Base-by-base conservation (phyloP, 768 basidiomycete genomes). In the Auricularia heimuer region DNA sequence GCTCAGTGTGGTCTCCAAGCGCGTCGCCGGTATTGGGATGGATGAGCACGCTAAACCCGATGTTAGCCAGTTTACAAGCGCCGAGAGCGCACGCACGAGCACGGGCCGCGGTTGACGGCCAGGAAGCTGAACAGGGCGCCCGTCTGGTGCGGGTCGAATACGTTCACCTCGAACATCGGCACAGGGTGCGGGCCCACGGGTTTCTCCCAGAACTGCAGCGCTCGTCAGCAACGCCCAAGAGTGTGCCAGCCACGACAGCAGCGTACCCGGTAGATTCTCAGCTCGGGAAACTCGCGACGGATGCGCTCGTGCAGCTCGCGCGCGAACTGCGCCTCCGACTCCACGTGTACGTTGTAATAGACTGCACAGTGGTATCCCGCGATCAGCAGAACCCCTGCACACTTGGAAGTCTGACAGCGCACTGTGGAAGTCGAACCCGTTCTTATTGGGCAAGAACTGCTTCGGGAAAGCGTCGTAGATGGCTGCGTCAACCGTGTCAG, bases 341-440 rank as follows among this genome's bases (percentile, higher is more conserved):
- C 71, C 42, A 77, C 75, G 18, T 69, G 71, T 12, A 77, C 82
- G 74, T 82, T 82, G 73, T 86, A 88, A 69, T 89, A 90, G 29
- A 89, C 87, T 88, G 63, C 12, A 6, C 18, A 42, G 29, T n/a
- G 29, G 24, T 18, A 68, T 47, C 24, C 18, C 47, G 14, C 42
- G 12, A 54, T 61, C 29, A 29, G 8, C 61, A 42, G 56, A 54
- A 21, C 24, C 35, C 45, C 10, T 16, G 6, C 21, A 33, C 24
- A 16, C 16, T 36, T 33, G 47, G 33, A 24, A 71, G 39, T 42
- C 29, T 29, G 29, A 29, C 29, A 29, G 39, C 85, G 74, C 65
- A 85, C 88, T 80, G 70, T 90, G 88, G 69, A 90, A 89, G 73
- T 90, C 88, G 67, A 89, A 89, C 0, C 84, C 87, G 61, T 86